Evolutionary conservation across 768 basidiomycete genomes (phyloP), one percentile per base, ranked within the genome.

Genomic region (Termitomyces sp.): DNA sequence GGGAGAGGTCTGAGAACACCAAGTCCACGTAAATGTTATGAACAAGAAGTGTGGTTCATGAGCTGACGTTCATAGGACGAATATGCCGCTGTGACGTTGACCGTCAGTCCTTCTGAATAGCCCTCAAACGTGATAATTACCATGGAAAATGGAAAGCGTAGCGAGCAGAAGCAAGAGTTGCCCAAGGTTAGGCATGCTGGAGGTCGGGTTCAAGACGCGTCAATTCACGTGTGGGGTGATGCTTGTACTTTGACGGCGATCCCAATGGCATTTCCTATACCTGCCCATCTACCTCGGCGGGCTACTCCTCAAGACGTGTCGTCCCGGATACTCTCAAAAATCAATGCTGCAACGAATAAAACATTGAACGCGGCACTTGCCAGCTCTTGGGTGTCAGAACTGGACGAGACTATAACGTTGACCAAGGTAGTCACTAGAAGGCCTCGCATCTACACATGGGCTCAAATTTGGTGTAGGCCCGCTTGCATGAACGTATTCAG

Each of bases 11-110:
- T 93, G 45, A 58, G 22, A 54, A 58, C 28, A 47, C n/a, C 33
- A 24, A 36, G 50, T 36, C 35, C 24, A 50, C 33, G 16, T 61
- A 33, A 14, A 33, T 50, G 53, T 46, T 13, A 58, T 47, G 54
- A n/a, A 38, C n/a, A 28, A 42, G 33, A 47, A 30, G 10, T 36
- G 44, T 30, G 38, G 24, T 45, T 16, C 42, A 48, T 44, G 9
- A 18, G 76, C 87, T 67, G 54, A 86, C 90, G 83, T 75, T 92
- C 88, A 69, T 90, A 92, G 2, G 86, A 83, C 18, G 91, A 91
- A 69, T 84, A 92, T 20, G 88, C 87, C 46, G 88, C 90, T 92
- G 64, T 4, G 61, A 58, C 44, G 20, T 30, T 22, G 24, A 30
- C 35, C 42, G 30, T 62, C 63, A 43, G 59, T 43, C 22, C 54